Evolutionary conservation across 805 yeast genomes (phyloP), one percentile per base, ranked within the genome.

Genomic region (Wickerhamomyces chaumierensis): DNA sequence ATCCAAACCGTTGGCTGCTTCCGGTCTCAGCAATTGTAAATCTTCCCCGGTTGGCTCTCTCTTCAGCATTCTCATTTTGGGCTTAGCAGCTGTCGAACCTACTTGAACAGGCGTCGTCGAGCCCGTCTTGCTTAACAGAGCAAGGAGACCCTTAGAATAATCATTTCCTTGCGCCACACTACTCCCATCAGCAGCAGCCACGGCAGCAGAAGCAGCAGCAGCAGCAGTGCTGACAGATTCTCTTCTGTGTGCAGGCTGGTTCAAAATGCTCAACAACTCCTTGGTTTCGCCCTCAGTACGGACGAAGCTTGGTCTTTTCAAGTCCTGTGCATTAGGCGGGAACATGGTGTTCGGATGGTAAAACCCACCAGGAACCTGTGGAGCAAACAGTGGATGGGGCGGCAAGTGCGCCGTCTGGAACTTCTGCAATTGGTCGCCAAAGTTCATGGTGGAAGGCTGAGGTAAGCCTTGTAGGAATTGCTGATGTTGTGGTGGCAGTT

Each of bases 221-320:
- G n/a, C n/a, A n/a, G n/a, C n/a, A n/a, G n/a, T n/a, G 12, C 37
- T 37, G 38, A 34, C 34, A 38, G 3, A 37, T 31, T 36, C 34
- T 36, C 31, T 34, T 44, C 23, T 21, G 23, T 39, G 36, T 3
- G 38, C 39, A 29, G 55, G 58, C 32, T 55, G 58, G 29, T 62
- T 66, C 48, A 71, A 57, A 16, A 70, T 55, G 3, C 69, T 63
- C 38, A 69, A 57, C 13, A 71, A 48, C 37, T 68, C 72, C 43
- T 60, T 62, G 2, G 69, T 62, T 38, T 63, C 62, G 4, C 60
- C 55, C 34, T 52, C 57, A 37, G 46, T 47, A 38, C 46, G 52
- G n/a, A 54, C 55, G 36, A 62, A 48, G 8, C 61, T 54, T 32
- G 65, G 63, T 39, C 54, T 56, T 8, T 66, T 56, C 12, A 71